Evolutionary conservation across 2,329 filamentous ascomycete species (phyloP).

Genomic region (Akanthomyces uredinophilus): DNA sequence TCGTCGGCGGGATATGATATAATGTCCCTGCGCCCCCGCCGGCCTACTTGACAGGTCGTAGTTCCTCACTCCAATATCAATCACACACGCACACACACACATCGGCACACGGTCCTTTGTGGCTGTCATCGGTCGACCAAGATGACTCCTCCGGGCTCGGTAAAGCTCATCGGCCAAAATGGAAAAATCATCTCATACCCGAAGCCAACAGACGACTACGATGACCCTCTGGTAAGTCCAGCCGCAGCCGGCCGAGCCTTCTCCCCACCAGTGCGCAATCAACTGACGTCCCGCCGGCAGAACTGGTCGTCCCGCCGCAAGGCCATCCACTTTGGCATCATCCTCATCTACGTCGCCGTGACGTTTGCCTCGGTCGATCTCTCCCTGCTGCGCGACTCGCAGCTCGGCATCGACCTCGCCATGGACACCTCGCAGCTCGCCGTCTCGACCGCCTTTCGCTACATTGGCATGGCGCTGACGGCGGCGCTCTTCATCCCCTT

Average conservation of each 20-base stretch:
- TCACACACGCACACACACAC: not conserved
- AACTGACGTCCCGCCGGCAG: not conserved
- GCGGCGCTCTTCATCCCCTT: conserved; percentile 4
- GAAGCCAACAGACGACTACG: conserved; percentile 10
- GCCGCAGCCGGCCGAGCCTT: no score
- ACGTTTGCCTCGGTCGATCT: conserved; percentile 4
- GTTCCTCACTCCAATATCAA: not conserved
- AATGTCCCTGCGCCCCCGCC: not conserved
- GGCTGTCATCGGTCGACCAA: not conserved
- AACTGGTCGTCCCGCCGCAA: conserved; percentile 9
- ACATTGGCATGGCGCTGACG: not conserved
- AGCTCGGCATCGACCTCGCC: not conserved
- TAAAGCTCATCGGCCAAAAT: not conserved
- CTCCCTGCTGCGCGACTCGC: not conserved
- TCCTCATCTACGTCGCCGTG: conserved; percentile 2
- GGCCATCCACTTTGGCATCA: not conserved
- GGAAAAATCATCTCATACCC: not conserved
- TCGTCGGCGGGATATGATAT: not conserved
- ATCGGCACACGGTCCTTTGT: not conserved
- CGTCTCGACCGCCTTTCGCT: not conserved
- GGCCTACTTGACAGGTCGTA: no score
- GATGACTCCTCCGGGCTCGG: not conserved
- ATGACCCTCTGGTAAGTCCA: conserved; percentile 8
- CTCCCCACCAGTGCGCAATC: not conserved
- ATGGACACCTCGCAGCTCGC: not conserved